A percentile compares a stretch with the other conserved stretches of the same genome.
Evolutionary conservation across 2,329 filamentous ascomycete genomes (phyloP).

Genomic region (Fusarium chlamydosporum): DNA sequence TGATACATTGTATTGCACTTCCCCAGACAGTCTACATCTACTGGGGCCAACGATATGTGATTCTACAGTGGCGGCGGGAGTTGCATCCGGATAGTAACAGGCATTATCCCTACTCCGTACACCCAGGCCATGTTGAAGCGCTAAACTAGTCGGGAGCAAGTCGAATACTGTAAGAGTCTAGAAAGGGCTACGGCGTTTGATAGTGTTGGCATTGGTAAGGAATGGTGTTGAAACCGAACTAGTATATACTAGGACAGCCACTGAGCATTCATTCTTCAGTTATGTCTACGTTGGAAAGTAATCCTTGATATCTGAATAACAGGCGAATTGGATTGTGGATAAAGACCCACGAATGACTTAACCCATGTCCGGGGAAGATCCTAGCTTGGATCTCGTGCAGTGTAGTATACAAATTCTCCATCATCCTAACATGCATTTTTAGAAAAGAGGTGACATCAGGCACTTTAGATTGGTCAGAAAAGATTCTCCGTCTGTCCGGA

Average conservation of each 20-base stretch:
- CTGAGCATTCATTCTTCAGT: background rate
- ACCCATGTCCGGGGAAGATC: conserved; percentile 1
- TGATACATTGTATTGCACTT: conserved; percentile 1
- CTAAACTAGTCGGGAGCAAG: background rate
- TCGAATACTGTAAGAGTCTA: background rate
- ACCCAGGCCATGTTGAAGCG: background rate
- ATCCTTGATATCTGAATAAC: background rate
- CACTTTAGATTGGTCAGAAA: background rate
- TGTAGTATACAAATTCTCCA: background rate
- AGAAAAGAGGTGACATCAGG: no score
- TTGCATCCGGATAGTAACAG: conserved; percentile 13
- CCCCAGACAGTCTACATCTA: background rate
- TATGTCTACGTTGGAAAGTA: background rate
- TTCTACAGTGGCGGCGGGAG: conserved; percentile 19
- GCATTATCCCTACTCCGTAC: conserved; percentile 12
- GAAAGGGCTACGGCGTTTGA: background rate
- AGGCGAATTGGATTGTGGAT: background rate
- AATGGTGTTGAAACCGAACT: background rate
- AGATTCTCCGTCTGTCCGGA: background rate
- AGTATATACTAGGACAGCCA: background rate
- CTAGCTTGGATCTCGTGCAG: background rate
- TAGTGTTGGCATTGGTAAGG: background rate
- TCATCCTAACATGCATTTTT: background rate
- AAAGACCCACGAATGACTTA: background rate
- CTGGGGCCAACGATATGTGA: conserved; percentile 15